Percentiles rank a stretch among this genome's conserved stretches.
Conservation (phyloP, 805 yeast species). For the Candida yuanshanica region DNA sequence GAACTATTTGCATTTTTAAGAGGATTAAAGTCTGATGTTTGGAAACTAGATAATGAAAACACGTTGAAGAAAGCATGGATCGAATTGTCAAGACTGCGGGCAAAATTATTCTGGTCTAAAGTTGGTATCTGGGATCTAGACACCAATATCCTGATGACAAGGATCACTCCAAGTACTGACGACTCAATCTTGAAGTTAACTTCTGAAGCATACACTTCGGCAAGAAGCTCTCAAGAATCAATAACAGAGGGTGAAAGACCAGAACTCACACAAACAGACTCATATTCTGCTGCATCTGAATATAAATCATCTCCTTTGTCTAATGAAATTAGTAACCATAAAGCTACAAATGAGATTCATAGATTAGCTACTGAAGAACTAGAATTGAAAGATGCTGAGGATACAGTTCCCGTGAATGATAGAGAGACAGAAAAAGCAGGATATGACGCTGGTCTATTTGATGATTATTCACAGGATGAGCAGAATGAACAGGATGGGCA, state of each 20-base stretch:
- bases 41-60: constrained; percentile 47
- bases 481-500: constrained; percentile 9
- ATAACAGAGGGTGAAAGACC: too few relatives aligned
- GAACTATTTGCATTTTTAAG: constrained; percentile 77
- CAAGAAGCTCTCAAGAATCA: constrained; percentile 12
- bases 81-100: constrained; percentile 57
- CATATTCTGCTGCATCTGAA: neutral
- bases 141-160: constrained; percentile 26
- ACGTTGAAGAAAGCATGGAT: constrained; percentile 53
- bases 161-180: constrained; percentile 23
- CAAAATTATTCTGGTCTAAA: constrained; percentile 77
- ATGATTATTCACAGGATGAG: constrained; percentile 14
- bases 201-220: neutral
- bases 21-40: constrained; percentile 48
- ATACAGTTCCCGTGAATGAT: neutral
- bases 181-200: neutral
- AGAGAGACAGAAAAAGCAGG: constrained; percentile 2
- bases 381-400: neutral
- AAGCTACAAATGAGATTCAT: neutral
- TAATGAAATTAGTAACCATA: constrained; percentile 4
- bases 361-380: neutral
- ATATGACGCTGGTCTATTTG: constrained; percentile 10
- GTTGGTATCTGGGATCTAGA: constrained; percentile 70
- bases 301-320: constrained; percentile 16
- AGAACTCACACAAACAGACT: constrained; percentile 6